These are phyloP conservation scores for Penicillium nucicola DNA, from an alignment of 495 filamentous ascomycete genomes.

Conservation along the genomic window DNA sequence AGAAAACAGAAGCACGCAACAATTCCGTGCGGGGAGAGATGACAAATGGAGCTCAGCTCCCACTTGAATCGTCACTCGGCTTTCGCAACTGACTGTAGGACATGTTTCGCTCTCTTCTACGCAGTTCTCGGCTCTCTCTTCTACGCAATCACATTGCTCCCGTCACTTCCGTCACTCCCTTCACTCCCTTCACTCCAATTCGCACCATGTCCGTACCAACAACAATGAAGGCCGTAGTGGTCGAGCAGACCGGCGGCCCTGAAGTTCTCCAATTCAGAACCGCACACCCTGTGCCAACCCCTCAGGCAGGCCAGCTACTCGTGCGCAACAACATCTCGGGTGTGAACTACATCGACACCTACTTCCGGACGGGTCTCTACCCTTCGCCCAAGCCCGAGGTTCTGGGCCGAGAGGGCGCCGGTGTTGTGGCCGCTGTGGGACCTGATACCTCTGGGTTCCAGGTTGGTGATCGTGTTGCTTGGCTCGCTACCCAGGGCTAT, in stretches of 20 bases:
- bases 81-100: no score
- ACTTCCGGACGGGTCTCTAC: slow-evolving; percentile 91
- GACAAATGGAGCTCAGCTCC: slow-evolving; percentile 16
- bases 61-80: no score
- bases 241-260: slow-evolving; percentile 72
- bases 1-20: background rate
- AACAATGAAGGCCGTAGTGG: slow-evolving; percentile 72
- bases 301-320: slow-evolving; percentile 68
- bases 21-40: slow-evolving; percentile 13
- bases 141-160: slow-evolving; percentile 17
- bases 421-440: slow-evolving; percentile 56
- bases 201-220: slow-evolving; percentile 49
- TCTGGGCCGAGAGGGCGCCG: slow-evolving; percentile 80
- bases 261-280: slow-evolving; percentile 76
- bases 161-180: background rate
- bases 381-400: slow-evolving; percentile 70
- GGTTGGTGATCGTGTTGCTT: slow-evolving; percentile 67
- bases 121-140: slow-evolving; percentile 18
- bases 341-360: slow-evolving; percentile 85
- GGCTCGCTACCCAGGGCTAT: slow-evolving; percentile 61
- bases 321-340: slow-evolving; percentile 84
- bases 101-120: slow-evolving; percentile 16
- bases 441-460: slow-evolving; percentile 46
- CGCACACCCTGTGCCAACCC: slow-evolving; percentile 71
- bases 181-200: slow-evolving; percentile 2